A percentile compares a stretch with the other conserved stretches of the same genome.
phyloP scores from a whole-genome alignment of 106 monocot species.

The Dendrobium huoshanense region DNA sequence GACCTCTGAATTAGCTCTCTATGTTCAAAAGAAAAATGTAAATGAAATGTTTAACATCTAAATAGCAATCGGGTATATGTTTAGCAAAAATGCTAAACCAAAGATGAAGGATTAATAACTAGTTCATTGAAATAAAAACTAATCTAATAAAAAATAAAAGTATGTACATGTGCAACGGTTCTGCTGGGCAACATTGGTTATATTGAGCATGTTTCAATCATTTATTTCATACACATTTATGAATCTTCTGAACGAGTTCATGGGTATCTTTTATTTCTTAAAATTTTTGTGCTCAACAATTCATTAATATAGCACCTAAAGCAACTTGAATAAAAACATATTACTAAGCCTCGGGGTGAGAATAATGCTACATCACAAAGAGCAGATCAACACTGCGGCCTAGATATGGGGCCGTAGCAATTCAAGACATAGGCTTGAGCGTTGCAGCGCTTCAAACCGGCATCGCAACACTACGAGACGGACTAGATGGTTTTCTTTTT shows the following conservation, averaged over 20 bases:
- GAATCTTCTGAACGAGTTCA: not conserved
- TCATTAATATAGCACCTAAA: no score
- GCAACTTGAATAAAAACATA: not conserved
- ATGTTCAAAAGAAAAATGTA: not conserved
- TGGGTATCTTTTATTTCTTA: not conserved
- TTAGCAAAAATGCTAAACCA: not conserved
- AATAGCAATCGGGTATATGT: not conserved
- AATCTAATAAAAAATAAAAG: not conserved
- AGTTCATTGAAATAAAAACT: not conserved
- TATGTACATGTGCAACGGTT: not conserved
- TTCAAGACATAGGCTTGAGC: no score
- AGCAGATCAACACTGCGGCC: no score
- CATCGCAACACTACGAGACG: no score
- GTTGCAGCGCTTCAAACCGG: no score
- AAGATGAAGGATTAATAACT: constrained; percentile 3
- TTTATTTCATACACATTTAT: not conserved
- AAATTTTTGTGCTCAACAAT: not conserved
- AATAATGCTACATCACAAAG: no score
- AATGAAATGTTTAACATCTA: not conserved
- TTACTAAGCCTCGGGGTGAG: no score
- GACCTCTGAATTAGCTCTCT: not conserved
- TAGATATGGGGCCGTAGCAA: no score
- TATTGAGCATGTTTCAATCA: not conserved
- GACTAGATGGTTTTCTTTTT: no score
- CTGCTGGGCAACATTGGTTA: not conserved